Base-by-base conservation (phyloP, 345 rosid species). In the Syzygium grande region DNA sequence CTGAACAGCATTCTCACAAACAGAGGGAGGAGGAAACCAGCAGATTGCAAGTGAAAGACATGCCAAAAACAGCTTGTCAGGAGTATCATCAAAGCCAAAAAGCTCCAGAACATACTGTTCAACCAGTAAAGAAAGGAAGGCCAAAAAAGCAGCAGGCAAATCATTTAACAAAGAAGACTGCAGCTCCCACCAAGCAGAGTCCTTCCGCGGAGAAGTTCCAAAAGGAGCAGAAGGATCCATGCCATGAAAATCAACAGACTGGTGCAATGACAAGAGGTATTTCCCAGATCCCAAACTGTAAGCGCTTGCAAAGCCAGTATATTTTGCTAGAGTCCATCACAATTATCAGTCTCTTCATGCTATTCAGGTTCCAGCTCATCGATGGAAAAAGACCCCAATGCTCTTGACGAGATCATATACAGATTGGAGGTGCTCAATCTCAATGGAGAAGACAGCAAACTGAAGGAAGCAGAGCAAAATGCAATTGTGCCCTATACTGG, bases 401-500 rank as follows among this genome's bases (percentile, higher is more conserved):
- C 80, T 61, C 86, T 96, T 38, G 94, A 92, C 41, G 95, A 93
- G 88, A 89, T 95, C 85, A 92, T 89, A 86, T n/a, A 87, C 77
- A 93, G 41, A 87, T 85, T 96, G 89, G 90, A 90, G 59, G 87
- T 86, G 85, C 93, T 96, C 88, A 86, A 84, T 92, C 89, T 96
- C 83, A 89, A 89, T 7, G 92, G 87, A 87, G 89, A 86, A 51
- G 88, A 86, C 86, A 90, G 87, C 86, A 88, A 89, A 51, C 63
- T 87, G 77, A 89, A 55, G 84, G 90, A 58, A 84, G 78, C 86
- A 65, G 89, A 86, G 88, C 92, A 96, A 86, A 94, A 92, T 89
- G 97, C 96, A 73, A 93, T 96, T 85, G 96, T 95, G 49, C 86
- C 91, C 84, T 95, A 93, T 91, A 92, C 85, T 88, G 96, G 91